Conservation (phyloP, 208 protist genomes). For the Trypanosoma conorhini region DNA sequence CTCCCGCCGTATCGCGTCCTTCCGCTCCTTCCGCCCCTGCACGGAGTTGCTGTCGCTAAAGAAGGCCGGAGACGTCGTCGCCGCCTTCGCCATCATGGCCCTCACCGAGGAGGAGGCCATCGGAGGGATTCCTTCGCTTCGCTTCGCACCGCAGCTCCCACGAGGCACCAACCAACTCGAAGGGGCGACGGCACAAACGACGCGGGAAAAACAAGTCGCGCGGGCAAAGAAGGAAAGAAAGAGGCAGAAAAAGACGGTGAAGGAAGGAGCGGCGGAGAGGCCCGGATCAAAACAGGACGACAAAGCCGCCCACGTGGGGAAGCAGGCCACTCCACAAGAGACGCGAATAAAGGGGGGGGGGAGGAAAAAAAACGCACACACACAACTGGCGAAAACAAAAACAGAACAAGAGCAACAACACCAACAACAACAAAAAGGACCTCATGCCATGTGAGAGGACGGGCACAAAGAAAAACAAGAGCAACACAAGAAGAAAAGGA, state of each 20-base stretch:
- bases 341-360: neutral
- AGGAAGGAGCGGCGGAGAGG: conserved; percentile 6
- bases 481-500: neutral
- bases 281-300: neutral
- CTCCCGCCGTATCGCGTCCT: conserved; percentile 66
- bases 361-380: neutral
- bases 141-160: neutral
- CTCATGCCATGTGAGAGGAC: too few relatives aligned
- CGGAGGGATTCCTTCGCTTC: neutral
- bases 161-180: conserved; percentile 3
- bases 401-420: neutral
- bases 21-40: conserved; percentile 67
- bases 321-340: neutral
- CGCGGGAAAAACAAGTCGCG: neutral
- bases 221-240: neutral
- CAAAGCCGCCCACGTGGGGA: neutral
- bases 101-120: conserved; percentile 43
- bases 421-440: too few relatives aligned
- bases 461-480: neutral
- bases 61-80: conserved; percentile 66
- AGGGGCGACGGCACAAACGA: conserved; percentile 2
- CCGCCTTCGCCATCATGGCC: conserved; percentile 87
- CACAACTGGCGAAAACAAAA: neutral
- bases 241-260: conserved; percentile 21
- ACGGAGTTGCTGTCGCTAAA: conserved; percentile 63